These are phyloP conservation scores for Russula virescens DNA, from an alignment of 768 basidiomycete genomes.

Conservation along the genomic window DNA sequence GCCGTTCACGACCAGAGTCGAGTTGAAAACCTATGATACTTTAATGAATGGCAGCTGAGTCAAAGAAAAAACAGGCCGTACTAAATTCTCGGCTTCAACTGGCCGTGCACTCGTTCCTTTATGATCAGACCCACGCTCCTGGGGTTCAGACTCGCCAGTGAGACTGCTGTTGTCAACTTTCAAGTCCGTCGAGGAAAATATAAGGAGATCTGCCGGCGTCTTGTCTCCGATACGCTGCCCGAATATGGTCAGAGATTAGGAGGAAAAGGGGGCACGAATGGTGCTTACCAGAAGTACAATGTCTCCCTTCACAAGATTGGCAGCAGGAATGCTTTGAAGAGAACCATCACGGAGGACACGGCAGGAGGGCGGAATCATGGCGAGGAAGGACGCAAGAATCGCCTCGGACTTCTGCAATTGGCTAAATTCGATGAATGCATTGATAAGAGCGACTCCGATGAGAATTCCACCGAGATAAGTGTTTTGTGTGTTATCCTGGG, in stretches of 20 bases:
- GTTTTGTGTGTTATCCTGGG: slow-evolving; percentile 53
- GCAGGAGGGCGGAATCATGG: slow-evolving; percentile 67
- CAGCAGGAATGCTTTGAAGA: slow-evolving; percentile 51
- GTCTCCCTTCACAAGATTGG: slow-evolving; percentile 61
- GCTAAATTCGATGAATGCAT: slow-evolving; percentile 63
- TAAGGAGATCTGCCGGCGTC: slow-evolving; percentile 59
- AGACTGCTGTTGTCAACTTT: slow-evolving; percentile 69
- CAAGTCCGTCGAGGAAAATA: slow-evolving; percentile 55
- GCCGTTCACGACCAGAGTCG: slow-evolving; percentile 63
- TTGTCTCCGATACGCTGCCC: slow-evolving; percentile 60
- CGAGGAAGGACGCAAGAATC: slow-evolving; percentile 64
- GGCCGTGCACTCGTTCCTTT: slow-evolving; percentile 44
- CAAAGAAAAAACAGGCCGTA: slow-evolving; percentile 27
- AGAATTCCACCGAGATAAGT: slow-evolving; percentile 67
- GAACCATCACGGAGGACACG: slow-evolving; percentile 55
- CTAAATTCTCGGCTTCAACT: slow-evolving; percentile 62
- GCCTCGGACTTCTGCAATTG: slow-evolving; percentile 72
- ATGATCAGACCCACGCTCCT: slow-evolving; percentile 47
- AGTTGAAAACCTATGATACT: slow-evolving; percentile 53
- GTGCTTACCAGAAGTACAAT: slow-evolving; percentile 51
- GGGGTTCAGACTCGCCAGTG: slow-evolving; percentile 66
- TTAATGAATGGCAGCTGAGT: background rate
- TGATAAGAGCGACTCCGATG: slow-evolving; percentile 61
- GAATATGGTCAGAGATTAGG: background rate
- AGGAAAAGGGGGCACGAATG: background rate